phyloP scores from a whole-genome alignment of 805 yeast genomes.

The Millerago galiae region DNA sequence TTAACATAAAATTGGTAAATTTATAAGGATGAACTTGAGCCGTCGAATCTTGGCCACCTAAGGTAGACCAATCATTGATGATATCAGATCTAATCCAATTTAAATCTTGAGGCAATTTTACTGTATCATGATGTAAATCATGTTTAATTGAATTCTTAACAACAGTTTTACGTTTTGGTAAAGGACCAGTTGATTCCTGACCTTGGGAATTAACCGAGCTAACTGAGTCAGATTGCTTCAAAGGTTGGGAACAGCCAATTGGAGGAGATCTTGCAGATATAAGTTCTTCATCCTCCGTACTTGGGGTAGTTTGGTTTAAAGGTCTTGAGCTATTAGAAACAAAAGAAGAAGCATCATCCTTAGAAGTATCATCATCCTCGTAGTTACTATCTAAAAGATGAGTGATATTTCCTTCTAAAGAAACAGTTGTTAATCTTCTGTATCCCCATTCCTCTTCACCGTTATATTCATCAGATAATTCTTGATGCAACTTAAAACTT shows the following conservation, averaged over 20 bases:
- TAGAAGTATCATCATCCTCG: constrained; percentile 13
- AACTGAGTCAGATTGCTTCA: constrained; percentile 8
- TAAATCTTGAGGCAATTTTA: constrained; percentile 51
- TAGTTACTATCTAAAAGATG: constrained; percentile 18
- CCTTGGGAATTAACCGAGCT: constrained; percentile 2
- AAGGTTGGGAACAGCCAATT: constrained; percentile 5
- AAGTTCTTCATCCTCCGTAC: constrained; percentile 9
- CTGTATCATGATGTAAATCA: constrained; percentile 14
- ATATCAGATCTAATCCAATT: constrained; percentile 69
- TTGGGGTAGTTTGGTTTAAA: constrained; percentile 3
- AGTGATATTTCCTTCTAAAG: constrained; percentile 75
- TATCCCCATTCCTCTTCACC: constrained; percentile 95
- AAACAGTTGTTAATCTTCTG: constrained; percentile 78
- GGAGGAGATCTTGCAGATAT: constrained; percentile 4
- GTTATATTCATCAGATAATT: constrained; percentile 66
- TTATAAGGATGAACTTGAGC: constrained; percentile 96
- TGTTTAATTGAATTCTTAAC: constrained; percentile 28
- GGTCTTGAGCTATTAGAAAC: constrained; percentile 15
- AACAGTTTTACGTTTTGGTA: constrained; percentile 31
- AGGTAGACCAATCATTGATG: constrained; percentile 65
- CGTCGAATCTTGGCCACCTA: constrained; percentile 83
- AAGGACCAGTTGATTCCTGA: constrained; percentile 14
- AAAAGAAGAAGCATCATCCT: constrained; percentile 22
- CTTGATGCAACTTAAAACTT: constrained; percentile 79
- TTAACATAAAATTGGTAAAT: constrained; percentile 78